Evolutionary conservation across 2,329 filamentous ascomycete species (phyloP), one percentile per base, ranked within the genome.

Genomic region (Coniochaeta sp.): DNA sequence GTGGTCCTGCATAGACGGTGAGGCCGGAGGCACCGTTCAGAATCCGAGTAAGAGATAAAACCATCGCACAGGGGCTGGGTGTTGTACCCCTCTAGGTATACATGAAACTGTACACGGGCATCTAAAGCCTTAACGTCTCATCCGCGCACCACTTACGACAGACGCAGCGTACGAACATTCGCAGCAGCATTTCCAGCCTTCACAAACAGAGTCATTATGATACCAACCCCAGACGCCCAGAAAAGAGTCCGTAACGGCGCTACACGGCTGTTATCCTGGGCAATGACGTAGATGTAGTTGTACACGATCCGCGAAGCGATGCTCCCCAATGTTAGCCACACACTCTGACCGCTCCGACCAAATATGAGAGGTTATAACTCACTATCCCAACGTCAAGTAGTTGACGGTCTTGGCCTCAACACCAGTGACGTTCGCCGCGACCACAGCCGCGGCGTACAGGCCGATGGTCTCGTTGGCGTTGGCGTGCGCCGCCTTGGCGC

Each of bases 391-490:
- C 38, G 72, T 67, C 26, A 81, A 65, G 40, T 62, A 52, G 65
- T 81, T 82, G 63, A 80, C 65, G 28, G 65, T 68, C n/a, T 61
- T 57, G 14, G 65, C 62, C 14, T 72, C 65, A 3, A 81, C 71
- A 24, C 74, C 72, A 6, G 78, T 71, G n/a, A 70, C 66, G 66
- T 80, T 81, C 63, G 75, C 79, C 17, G 79, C 79, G 40, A 77
- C 70, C 19, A 82, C 72, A 44, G 68, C 74, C 3, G 73, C 73
- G 14, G 77, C 73, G 65, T 73, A 79, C 63, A 78, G 65, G 55
- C 74, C 75, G 12, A 81, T 62, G 3, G 74, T 76, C 68, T 81
- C 78, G 62, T 77, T 72, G 62, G 71, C 74, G 65, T 81, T 81
- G 42, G 70, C 66, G 6, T 71, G 65, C 10, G 69, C 69, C 1